Evolutionary conservation across 139 green algal genomes (phyloP).

Genomic region (Chlorella sp.): DNA sequence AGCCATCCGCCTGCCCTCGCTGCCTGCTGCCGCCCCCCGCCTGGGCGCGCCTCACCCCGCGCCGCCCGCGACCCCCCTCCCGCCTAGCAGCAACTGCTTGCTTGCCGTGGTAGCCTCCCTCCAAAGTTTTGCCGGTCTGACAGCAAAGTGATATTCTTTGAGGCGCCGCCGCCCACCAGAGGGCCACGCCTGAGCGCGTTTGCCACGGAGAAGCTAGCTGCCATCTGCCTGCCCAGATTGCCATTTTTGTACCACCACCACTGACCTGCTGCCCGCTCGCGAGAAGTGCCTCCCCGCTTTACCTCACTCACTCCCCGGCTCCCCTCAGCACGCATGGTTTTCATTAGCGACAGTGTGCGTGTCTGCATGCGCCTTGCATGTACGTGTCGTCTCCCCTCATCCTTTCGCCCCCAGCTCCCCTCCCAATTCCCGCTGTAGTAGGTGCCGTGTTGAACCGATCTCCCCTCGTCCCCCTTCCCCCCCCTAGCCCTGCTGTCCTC

Average conservation of each 20-base stretch:
- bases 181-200: neutral
- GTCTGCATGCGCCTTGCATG: neutral
- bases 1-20: neutral
- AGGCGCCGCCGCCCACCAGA: neutral
- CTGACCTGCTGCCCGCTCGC: neutral
- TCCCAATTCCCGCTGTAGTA: neutral
- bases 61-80: neutral
- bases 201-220: neutral
- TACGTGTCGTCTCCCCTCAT: neutral
- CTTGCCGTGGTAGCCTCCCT: neutral
- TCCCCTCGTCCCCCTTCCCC: neutral
- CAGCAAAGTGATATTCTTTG: slow-evolving; percentile 24
- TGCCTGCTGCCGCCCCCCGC: neutral
- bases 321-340: neutral
- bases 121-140: slow-evolving; percentile 24
- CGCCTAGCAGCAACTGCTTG: neutral
- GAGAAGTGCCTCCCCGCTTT: neutral
- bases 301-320: neutral
- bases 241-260: slow-evolving; percentile 8
- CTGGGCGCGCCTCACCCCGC: neutral
- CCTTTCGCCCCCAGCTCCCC: neutral
- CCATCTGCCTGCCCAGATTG: neutral
- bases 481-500: neutral
- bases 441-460: neutral
- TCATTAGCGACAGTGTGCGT: neutral